These are phyloP conservation scores for Penicillium ucsense DNA, from an alignment of 495 filamentous ascomycete genomes.

Conservation along the genomic window DNA sequence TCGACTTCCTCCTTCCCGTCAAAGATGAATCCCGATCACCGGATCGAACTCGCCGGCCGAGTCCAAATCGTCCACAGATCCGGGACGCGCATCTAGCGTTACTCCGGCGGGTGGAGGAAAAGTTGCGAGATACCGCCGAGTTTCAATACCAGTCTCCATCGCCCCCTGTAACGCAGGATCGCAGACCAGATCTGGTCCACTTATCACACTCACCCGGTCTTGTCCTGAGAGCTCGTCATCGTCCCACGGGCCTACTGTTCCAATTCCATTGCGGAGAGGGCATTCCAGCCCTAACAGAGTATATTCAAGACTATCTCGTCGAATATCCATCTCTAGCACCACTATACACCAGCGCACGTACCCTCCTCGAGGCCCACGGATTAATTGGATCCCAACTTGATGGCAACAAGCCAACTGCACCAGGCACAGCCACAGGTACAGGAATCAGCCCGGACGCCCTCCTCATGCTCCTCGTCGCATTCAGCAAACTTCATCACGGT, in stretches of 20 bases:
- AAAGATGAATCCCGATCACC: constrained; percentile 11
- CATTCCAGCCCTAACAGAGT: constrained; percentile 23
- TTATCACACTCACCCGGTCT: constrained; percentile 12
- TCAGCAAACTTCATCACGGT: constrained; percentile 34
- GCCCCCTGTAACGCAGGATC: too few species aligned
- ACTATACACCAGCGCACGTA: constrained; percentile 38
- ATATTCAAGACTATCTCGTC: constrained; percentile 34
- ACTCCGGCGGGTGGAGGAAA: constrained; percentile 13
- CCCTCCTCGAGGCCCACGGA: constrained; percentile 37
- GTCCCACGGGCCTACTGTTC: constrained; percentile 35
- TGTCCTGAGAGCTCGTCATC: constrained; percentile 26
- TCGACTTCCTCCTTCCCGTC: constrained; percentile 35
- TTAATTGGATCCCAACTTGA: constrained; percentile 28
- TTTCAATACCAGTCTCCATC: neutral
- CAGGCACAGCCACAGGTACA: constrained; percentile 11
- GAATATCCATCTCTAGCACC: constrained; percentile 40
- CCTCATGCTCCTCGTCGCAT: constrained; percentile 47
- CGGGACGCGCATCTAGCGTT: constrained; percentile 11
- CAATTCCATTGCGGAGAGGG: constrained; percentile 35
- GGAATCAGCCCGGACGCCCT: constrained; percentile 42
- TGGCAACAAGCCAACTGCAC: too few species aligned
- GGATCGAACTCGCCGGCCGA: constrained; percentile 19
- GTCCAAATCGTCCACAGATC: constrained; percentile 21
- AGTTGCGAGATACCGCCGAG: constrained; percentile 8
- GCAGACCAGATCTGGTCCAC: neutral